Evolutionary conservation across 2,329 filamentous ascomycete genomes (phyloP), one percentile per base, ranked within the genome.

Genomic region (Ilyonectria sp.): DNA sequence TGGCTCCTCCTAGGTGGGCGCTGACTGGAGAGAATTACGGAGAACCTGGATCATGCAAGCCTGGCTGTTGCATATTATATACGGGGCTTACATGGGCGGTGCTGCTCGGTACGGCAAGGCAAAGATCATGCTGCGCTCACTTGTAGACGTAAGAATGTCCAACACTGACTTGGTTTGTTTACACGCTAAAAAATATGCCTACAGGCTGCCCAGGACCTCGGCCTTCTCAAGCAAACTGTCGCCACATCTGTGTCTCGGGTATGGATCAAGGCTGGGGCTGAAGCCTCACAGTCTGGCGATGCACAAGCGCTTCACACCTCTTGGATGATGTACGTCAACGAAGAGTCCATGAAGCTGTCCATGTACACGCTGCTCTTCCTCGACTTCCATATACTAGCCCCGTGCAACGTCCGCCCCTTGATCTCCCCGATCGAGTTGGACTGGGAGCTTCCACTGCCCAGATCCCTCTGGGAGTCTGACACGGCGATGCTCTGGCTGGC

Each of bases 401-500:
- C 78, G 7, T 78, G 76, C 60, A 80, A 79, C 47, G 69, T 73
- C 19, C 73, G 78, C 1, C 69, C 76, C 7, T 46, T 78, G 7
- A 72, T 77, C 23, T 79, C 76, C 2, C 69, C 78, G 0, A 73
- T 79, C 44, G 78, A 80, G 53, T 71, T 80, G 40, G 77, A 75
- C 43, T 80, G 79, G 79, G 79, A 79, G n/a, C 65, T 80, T 2
- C 79, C 78, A 0, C 72, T 75, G 6, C 71, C 77, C 2, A 68
- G 60, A 3, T 47, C 63, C 3, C 68, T 79, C 2, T 80, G 78
- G 78, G 78, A 79, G 40, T 76, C 78, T 8, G 70, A 75, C 21
- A 71, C 73, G 5, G 67, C 77, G 6, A 37, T 69, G 9, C 58
- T 69, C 7, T 80, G 79, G 79, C 64, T 73, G 26, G 68, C 72